Evolutionary conservation across 176 grass and related monocot genomes (phyloP), one percentile per base, ranked within the genome.

Genomic region (Rhynchospora breviuscula): DNA sequence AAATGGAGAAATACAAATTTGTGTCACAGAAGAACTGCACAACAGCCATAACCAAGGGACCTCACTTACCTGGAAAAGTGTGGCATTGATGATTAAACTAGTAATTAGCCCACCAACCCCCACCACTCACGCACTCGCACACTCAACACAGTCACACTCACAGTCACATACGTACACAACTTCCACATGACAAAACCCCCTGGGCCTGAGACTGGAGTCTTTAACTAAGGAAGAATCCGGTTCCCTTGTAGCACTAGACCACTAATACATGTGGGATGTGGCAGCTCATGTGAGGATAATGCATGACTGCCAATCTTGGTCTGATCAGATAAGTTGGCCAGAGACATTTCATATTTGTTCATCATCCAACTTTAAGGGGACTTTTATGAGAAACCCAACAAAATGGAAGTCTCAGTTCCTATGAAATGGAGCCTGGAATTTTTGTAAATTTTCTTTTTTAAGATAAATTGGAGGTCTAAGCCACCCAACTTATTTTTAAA

Each of bases 21-120:
- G 23, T 12, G 72, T 9, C 47, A 53, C 23, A 76, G 12, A 76
- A 76, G 71, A 76, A 31, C 22, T 54, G 22, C 2, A 10, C 12
- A 54, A 56, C 49, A 9, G 23, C 73, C 73, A 77, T 76, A 77
- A 77, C 73, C 22, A 52, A 75, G 71, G 47, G 71, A 52, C 46
- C 71, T 75, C 71, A 75, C 46, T 78, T 78, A 78, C 73, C 51
- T 78, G 73, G 73, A 78, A 78, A 56, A 78, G 73, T 78, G 51
- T 78, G 73, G 73, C 23, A 78, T 78, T 78, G 73, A 57, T 57
- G 73, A 78, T 78, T 78, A 78, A 78, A 33, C 73, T 78, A 78
- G 73, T 78, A 56, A 57, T 78, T 78, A 78, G 73, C 51, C 73
- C 73, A 78, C 73, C 73, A 78, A 78, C 73, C 25, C 49, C 73